A percentile compares a stretch with the other conserved stretches of the same genome.
Evolutionary conservation across 2,329 filamentous ascomycete genomes (phyloP).

Genomic region (Dactylonectria macrodidyma): DNA sequence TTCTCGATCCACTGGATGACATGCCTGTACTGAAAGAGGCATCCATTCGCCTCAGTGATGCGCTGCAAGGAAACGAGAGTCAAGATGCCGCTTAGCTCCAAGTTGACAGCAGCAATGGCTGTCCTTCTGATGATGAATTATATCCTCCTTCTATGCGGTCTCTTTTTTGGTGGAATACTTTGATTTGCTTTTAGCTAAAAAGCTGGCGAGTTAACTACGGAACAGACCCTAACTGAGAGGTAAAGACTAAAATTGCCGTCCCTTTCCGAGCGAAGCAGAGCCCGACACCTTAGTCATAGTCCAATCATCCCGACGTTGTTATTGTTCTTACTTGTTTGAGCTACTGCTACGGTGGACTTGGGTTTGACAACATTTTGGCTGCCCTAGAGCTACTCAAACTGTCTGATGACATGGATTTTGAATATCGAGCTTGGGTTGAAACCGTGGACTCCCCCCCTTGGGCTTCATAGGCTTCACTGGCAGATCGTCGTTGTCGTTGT

Average conservation of each 20-base stretch:
- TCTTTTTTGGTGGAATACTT: conserved; percentile 70
- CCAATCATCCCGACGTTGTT: conserved; percentile 73
- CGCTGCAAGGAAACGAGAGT: background rate
- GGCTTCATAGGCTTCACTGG: conserved; percentile 69
- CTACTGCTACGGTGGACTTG: conserved; percentile 71
- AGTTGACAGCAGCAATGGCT: conserved; percentile 51
- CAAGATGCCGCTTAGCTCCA: conserved; percentile 48
- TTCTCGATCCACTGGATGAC: no score
- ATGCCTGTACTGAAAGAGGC: no score
- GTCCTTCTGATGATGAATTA: conserved; percentile 50
- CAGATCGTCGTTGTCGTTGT: conserved; percentile 69
- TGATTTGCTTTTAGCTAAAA: conserved; percentile 66
- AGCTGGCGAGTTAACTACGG: conserved; percentile 78
- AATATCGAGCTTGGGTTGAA: conserved; percentile 67
- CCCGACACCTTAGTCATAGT: conserved; percentile 70
- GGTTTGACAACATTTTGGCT: conserved; percentile 62
- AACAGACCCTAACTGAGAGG: conserved; percentile 58
- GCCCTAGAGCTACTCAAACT: conserved; percentile 63
- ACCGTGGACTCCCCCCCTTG: conserved; percentile 49
- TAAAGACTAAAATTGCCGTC: conserved; percentile 65
- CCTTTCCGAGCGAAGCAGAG: conserved; percentile 73
- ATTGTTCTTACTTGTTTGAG: conserved; percentile 69
- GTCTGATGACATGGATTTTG: conserved; percentile 65
- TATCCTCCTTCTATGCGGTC: conserved; percentile 66
- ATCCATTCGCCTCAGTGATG: no score